phyloP scores from a whole-genome alignment of 2,329 filamentous ascomycete species.

The Bretziella fagacearum region DNA sequence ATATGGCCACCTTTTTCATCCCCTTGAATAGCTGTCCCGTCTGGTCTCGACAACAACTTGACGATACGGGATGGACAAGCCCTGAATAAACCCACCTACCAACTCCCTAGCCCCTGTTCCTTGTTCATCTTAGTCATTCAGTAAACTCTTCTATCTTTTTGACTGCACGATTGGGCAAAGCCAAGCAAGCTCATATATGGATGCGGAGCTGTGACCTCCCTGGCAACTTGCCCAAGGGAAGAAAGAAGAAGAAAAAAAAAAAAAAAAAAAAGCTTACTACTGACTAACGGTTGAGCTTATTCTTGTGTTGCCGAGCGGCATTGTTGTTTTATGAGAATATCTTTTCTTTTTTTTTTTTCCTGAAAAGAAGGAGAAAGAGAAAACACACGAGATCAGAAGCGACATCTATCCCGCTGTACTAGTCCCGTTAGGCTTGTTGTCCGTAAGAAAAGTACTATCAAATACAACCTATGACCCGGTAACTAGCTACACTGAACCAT shows the following conservation, averaged over 20 bases:
- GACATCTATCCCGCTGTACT: no score
- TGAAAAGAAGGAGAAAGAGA: background rate
- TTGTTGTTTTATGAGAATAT: background rate
- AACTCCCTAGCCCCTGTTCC: constrained; percentile 1
- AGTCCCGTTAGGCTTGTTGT: no score
- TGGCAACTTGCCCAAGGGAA: no score
- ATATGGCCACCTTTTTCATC: background rate
- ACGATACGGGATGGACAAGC: background rate
- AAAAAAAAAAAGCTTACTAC: background rate
- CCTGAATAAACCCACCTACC: no score
- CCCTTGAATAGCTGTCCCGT: background rate
- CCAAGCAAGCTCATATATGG: no score
- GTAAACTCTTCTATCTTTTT: background rate
- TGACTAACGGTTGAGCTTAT: background rate
- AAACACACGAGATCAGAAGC: background rate
- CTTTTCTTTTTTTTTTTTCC: background rate
- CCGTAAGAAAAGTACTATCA: no score
- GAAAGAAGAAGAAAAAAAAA: no score
- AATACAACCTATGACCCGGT: no score
- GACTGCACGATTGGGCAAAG: constrained; percentile 2
- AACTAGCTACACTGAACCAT: no score
- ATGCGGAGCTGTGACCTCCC: no score
- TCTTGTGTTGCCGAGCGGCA: background rate
- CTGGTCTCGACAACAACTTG: background rate
- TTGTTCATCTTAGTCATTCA: background rate